Conservation (phyloP, 495 filamentous ascomycete genomes). For the Aspergillus nidulans region DNA sequence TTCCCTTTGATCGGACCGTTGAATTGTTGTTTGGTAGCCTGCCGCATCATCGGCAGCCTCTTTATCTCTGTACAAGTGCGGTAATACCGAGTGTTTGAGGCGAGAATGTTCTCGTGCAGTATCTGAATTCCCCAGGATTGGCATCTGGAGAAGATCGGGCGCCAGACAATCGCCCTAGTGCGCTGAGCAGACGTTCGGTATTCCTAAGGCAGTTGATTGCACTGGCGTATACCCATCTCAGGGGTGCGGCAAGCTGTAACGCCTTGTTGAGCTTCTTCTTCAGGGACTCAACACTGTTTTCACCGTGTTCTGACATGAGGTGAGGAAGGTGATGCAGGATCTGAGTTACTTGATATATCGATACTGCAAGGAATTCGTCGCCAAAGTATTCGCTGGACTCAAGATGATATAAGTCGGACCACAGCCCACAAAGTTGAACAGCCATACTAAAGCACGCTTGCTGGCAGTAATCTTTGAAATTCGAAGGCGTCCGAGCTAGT, state of each 20-base stretch:
- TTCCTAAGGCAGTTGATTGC: not conserved
- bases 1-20: too few relatives aligned
- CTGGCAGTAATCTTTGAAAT: not conserved
- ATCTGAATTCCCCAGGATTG: not conserved
- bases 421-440: not conserved
- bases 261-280: not conserved
- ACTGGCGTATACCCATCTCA: not conserved
- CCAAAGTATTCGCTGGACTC: conserved; percentile 1
- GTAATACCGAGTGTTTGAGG: not conserved
- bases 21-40: not conserved
- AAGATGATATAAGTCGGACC: conserved; percentile 3
- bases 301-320: not conserved
- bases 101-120: not conserved
- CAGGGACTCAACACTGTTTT: not conserved
- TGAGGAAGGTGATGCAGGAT: conserved; percentile 1
- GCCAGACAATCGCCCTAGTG: not conserved
- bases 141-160: not conserved
- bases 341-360: not conserved
- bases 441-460: not conserved
- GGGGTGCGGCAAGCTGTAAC: not conserved
- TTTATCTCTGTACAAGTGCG: not conserved
- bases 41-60: not conserved
- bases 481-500: not conserved
- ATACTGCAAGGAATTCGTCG: not conserved
- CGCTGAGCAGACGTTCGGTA: not conserved